Evolutionary conservation across 106 monocot species (phyloP).

Genomic region (Alisma plantagoaquatica): DNA sequence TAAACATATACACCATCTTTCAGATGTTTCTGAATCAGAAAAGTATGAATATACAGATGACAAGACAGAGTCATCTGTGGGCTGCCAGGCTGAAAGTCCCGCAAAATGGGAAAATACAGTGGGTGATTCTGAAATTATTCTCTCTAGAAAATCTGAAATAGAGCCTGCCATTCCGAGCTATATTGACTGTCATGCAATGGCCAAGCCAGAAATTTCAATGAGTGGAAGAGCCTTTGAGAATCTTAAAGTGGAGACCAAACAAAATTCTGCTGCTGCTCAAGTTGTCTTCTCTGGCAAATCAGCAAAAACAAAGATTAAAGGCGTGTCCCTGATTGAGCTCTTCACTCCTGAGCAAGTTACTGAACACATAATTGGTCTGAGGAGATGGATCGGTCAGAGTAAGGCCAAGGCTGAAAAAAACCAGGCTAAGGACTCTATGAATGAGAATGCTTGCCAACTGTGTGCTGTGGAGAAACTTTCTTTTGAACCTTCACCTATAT

Average conservation of each 20-base stretch:
- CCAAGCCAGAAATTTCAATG: slow-evolving; percentile 38
- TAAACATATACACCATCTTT: slow-evolving; percentile 14
- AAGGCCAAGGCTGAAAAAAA: slow-evolving; percentile 98
- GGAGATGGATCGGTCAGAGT: slow-evolving; percentile 98
- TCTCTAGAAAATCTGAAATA: no score
- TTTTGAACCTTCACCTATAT: slow-evolving; percentile 97
- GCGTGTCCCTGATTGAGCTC: slow-evolving; percentile 92
- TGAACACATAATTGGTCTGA: slow-evolving; percentile 72
- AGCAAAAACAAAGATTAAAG: slow-evolving; percentile 98
- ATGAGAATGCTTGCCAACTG: slow-evolving; percentile 91
- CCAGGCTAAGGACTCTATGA: slow-evolving; percentile 90
- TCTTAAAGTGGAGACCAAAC: slow-evolving; percentile 36
- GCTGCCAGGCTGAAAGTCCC: slow-evolving; percentile 13
- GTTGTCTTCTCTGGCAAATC: slow-evolving; percentile 58
- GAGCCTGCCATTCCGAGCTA: background rate
- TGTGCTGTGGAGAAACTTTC: slow-evolving; percentile 94
- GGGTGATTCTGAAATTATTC: no score
- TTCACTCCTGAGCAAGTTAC: slow-evolving; percentile 95
- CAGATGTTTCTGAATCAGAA: slow-evolving; percentile 2
- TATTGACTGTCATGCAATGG: background rate
- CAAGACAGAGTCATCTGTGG: slow-evolving; percentile 31
- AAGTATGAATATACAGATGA: slow-evolving; percentile 33
- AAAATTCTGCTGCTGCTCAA: slow-evolving; percentile 42
- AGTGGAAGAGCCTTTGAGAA: slow-evolving; percentile 30
- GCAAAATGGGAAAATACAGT: background rate